Evolutionary conservation across 179 eudicot species (phyloP), one percentile per base, ranked within the genome.

Genomic region (Gypsophila paniculata): DNA sequence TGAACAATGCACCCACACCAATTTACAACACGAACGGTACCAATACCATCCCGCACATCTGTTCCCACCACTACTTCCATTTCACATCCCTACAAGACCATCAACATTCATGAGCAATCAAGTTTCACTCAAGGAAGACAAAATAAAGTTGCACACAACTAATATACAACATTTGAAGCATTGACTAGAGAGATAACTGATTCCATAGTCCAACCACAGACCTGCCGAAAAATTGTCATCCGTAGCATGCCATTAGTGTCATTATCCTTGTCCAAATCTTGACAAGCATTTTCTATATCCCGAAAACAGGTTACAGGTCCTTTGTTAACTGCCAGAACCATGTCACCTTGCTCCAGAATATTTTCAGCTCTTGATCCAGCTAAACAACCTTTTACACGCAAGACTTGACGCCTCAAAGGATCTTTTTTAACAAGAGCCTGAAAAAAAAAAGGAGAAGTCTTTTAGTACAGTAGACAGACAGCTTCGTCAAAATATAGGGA

Each of bases 1-100:
- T 93, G 98, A 76, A 93, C 89, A 64, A 86, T 83, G 81, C 86
- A 88, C 19, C 98, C 98, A 80, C 93, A 89, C 98, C 98, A 93
- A 71, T 91, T 93, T 75, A 93, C 86, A 42, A 76, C 88, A n/a
- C 91, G 89, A 32, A 86, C 82, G 53, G 98, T 89, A 54, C 98
- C 97, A 69, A 85, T 89, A 46, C 98, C 97, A 82, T 89, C 96
- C 77, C 98, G 86, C 53, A 91, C 85, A 85, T 93, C 97, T 74
- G 96, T 91, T 77, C 97, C 96, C 68, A 93, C 96, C 26, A 74
- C 49, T 69, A 89, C 81, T 80, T 93, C 93, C 59, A 88, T 65
- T 89, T 91, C 96, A 68, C 79, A 76, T 48, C 97, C 98, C 98
- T 93, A 79, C 81, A 68, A 69, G 51, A 72, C 42, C 76, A 73